Evolutionary conservation across 2,329 filamentous ascomycete species (phyloP).

Genomic region (Epichloe baconii): DNA sequence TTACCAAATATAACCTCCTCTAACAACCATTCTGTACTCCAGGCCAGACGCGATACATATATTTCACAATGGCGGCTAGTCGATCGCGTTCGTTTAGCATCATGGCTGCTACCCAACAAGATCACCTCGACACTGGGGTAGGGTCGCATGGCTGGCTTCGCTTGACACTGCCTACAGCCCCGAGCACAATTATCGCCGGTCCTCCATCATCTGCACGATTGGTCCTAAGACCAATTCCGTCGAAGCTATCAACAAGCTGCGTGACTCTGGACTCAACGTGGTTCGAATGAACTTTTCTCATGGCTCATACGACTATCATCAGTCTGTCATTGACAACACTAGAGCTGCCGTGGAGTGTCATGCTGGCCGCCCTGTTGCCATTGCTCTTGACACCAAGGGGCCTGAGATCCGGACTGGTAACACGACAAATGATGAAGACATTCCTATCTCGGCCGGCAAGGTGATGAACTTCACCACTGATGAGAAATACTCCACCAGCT

Average conservation of each 20-base stretch:
- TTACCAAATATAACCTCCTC: neutral
- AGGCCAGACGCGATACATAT: constrained; percentile 1
- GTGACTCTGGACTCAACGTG: constrained; percentile 84
- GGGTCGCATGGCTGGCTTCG: constrained; percentile 50
- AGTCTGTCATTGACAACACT: constrained; percentile 94
- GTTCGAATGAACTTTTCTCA: constrained; percentile 99
- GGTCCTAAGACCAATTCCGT: constrained; percentile 98
- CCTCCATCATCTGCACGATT: constrained; percentile 98
- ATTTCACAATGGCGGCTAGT: constrained; percentile 20
- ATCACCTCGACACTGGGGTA: constrained; percentile 71
- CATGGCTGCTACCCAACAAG: constrained; percentile 57
- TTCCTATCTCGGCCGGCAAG: constrained; percentile 70
- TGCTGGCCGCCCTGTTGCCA: constrained; percentile 77
- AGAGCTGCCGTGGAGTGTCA: constrained; percentile 70
- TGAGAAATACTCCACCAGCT: constrained; percentile 73
- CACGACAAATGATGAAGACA: constrained; percentile 75
- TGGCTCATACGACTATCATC: constrained; percentile 76
- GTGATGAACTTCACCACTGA: constrained; percentile 96
- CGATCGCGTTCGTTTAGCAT: constrained; percentile 24
- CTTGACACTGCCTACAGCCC: constrained; percentile 86
- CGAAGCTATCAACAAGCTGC: constrained; percentile 91
- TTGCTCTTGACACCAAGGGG: constrained; percentile 70
- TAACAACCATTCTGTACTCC: neutral
- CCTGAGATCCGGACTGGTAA: constrained; percentile 50
- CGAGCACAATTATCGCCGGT: constrained; percentile 82